Base-by-base conservation (phyloP, 495 filamentous ascomycete species). In the Acidomyces sp. region DNA sequence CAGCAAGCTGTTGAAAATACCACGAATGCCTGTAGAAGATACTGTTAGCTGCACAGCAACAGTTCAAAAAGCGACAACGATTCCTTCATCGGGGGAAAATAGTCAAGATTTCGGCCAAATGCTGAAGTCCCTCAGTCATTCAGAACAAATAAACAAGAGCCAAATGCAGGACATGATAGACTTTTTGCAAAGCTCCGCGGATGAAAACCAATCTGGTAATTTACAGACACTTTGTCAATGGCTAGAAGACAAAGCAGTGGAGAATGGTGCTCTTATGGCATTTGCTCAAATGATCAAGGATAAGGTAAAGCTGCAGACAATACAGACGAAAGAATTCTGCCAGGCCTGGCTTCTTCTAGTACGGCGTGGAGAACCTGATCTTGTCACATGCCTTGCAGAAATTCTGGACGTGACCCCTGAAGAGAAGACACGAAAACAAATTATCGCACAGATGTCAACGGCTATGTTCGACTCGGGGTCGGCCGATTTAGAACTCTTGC, bases 121-220 rank as follows among this genome's bases (percentile, higher is more conserved):
- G 33, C 4, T 35, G 33, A 20, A 3, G 17, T 20, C 17, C 17
- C n/a, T 9, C 9, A 29, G 26, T 9, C n/a, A n/a, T 9, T 9
- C 9, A 29, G 9, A 36, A n/a, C 6, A 24, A n/a, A 3, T 42
- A 7, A 30, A 34, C 3, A 15, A 15, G 19, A 15, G 4, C 2
- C 19, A 6, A 2, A 35, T 37, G 22, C 10, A 26, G 9, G 16
- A 13, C 2, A 13, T 37, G 1, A n/a, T 36, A 7, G 24, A 4
- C 12, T 45, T 45, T 18, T 22, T 45, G 16, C 42, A 45, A 16
- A 45, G 26, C 34, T 30, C 24, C 10, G 21, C 17, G 6, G 34
- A 45, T 20, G 42, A 45, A 18, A 33, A 23, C 13, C 7, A 38
- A 37, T 23, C 42, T 3, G 6, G 26, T 2, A 45, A 45, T 24